Percentiles rank a stretch among this genome's conserved stretches.
These are phyloP conservation scores for Bryoerythrophyllum caledonicum DNA, from an alignment of 225 moss, liverwort and hornwort species.

Conservation along the genomic window DNA sequence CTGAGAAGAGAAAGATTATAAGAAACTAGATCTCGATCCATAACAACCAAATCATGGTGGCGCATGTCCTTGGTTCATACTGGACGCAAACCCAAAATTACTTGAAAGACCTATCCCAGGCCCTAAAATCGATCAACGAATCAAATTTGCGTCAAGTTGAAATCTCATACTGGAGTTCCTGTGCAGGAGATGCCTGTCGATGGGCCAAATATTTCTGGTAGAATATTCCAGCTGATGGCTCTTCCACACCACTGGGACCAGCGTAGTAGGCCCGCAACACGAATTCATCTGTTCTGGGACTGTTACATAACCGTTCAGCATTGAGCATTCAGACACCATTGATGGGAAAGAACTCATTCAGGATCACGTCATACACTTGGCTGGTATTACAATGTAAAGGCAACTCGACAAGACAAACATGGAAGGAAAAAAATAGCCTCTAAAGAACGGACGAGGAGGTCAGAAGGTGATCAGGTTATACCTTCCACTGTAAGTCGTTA, in stretches of 20 bases:
- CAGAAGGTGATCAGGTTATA: constrained; percentile 18
- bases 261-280: constrained; percentile 83
- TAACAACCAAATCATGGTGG: neutral
- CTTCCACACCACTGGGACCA: constrained; percentile 77
- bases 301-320: constrained; percentile 36
- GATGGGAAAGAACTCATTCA: neutral
- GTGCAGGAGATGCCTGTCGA: constrained; percentile 20
- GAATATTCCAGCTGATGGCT: constrained; percentile 68
- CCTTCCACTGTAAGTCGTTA: constrained; percentile 81
- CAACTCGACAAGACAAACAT: neutral
- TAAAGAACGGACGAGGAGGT: constrained; percentile 2
- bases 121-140: constrained; percentile 17
- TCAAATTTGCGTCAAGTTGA: constrained; percentile 35
- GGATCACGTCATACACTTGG: neutral
- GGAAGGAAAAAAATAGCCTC: neutral
- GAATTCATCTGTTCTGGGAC: constrained; percentile 91
- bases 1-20: constrained; percentile 7
- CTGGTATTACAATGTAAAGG: neutral
- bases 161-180: constrained; percentile 44
- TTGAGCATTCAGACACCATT: neutral
- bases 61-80: constrained; percentile 12
- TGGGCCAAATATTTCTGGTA: constrained; percentile 66
- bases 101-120: constrained; percentile 4
- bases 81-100: constrained; percentile 5
- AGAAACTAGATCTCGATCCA: neutral